Base-by-base conservation (phyloP, 257 asterid species). In the Fraxinus quadrangulata region DNA sequence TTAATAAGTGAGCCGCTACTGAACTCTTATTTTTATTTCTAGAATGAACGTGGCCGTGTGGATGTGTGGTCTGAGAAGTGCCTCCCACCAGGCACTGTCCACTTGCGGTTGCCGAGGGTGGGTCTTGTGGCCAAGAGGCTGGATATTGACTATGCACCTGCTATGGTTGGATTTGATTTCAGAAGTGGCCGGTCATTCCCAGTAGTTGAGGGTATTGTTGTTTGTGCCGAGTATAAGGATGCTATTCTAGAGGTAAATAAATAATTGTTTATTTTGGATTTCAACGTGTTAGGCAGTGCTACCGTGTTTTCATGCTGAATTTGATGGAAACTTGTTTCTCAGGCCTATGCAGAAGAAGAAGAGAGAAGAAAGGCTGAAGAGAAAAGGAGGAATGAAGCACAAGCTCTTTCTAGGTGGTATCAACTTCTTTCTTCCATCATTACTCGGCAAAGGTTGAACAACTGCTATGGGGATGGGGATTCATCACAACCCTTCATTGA, bases 41-140 rank as follows among this genome's bases (percentile, higher is more conserved):
- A 95, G 99, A 95, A 95, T 61, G 99, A 92, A 80, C 97, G 98
- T 39, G 97, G 98, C 56, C 96, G 80, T 84, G 99, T 95, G 82
- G 99, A 95, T 80, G 98, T 93, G 59, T 95, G 99, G 99, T 95
- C 97, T 8, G 98, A 93, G 88, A 95, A 91, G 87, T 91, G 99
- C 89, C 96, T 95, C 75, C 97, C 99, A 51, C 97, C 94, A 0
- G 99, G 99, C 77, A 95, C 98, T 19, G 88, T 93, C 81, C 99
- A 95, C 77, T 73, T 93, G 90, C 89, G 84, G 72, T 87, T 90
- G 66, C 97, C 97, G 67, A 87, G 97, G 85, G 81, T 92, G 54
- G 88, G 77, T 37, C 77, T 74, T 75, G 92, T 93, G 51, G 99
- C 96, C 5, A 93, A 77, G 84, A 86, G 93, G 79, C 90, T 95